phyloP scores from a whole-genome alignment of 768 basidiomycete genomes.

The Phylloporus sp. region DNA sequence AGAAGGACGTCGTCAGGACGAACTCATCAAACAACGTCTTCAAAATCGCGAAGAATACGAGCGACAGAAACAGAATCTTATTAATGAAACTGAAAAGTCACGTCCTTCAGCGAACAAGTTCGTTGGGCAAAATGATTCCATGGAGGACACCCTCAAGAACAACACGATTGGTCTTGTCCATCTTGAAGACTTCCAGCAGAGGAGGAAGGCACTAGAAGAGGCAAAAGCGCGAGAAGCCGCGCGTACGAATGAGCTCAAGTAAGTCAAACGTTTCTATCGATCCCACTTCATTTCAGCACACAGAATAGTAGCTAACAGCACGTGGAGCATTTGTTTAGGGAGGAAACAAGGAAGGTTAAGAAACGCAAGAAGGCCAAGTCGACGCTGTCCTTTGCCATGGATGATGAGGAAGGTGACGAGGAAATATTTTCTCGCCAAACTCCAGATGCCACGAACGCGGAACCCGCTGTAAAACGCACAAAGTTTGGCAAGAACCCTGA shows the following conservation, averaged over 20 bases:
- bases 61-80: constrained; percentile 74
- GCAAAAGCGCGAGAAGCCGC: constrained; percentile 88
- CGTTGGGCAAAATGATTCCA: constrained; percentile 89
- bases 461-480: constrained; percentile 58
- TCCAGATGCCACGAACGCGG: constrained; percentile 38
- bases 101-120: constrained; percentile 86
- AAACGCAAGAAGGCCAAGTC: constrained; percentile 92
- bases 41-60: constrained; percentile 80
- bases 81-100: constrained; percentile 89
- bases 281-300: neutral
- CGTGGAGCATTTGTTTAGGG: constrained; percentile 85
- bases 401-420: constrained; percentile 64
- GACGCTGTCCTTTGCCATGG: constrained; percentile 87
- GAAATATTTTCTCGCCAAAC: constrained; percentile 37
- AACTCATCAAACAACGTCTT: constrained; percentile 76
- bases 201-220: constrained; percentile 85
- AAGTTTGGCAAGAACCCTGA: constrained; percentile 93
- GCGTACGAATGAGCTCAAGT: constrained; percentile 80
- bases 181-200: constrained; percentile 90
- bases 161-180: constrained; percentile 88
- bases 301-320: constrained; percentile 58
- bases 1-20: constrained; percentile 85
- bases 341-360: constrained; percentile 80
- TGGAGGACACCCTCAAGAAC: constrained; percentile 90
- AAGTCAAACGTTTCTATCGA: constrained; percentile 40